Evolutionary conservation across 2,329 filamentous ascomycete genomes (phyloP).

Genomic region (Hysterium pulicare): DNA sequence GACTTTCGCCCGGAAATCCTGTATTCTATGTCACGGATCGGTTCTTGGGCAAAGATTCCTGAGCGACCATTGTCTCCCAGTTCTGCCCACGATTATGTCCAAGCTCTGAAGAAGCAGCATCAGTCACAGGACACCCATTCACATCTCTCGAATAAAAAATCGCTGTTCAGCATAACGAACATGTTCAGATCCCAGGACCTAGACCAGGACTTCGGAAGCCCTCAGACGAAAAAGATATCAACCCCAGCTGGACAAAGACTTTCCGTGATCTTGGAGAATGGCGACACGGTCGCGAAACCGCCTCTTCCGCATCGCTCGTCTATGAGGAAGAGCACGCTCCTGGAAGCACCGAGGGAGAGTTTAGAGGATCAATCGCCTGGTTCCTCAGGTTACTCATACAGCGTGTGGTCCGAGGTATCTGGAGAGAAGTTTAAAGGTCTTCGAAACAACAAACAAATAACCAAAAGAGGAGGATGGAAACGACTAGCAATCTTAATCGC

Average conservation of each 20-base stretch:
- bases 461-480: constrained; percentile 39
- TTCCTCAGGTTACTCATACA: constrained; percentile 30
- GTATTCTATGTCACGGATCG: too few species aligned
- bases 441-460: constrained; percentile 21
- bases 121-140: not conserved
- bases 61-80: not conserved
- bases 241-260: constrained; percentile 42
- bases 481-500: constrained; percentile 33
- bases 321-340: constrained; percentile 19
- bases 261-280: constrained; percentile 39
- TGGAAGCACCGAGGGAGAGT: constrained; percentile 30
- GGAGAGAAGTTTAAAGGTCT: constrained; percentile 29
- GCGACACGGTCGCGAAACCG: constrained; percentile 9
- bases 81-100: not conserved
- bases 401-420: constrained; percentile 33
- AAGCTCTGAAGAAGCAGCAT: not conserved
- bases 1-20: too few species aligned
- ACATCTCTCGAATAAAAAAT: not conserved
- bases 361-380: constrained; percentile 22
- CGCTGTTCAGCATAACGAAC: constrained; percentile 21
- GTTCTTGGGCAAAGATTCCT: not conserved
- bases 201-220: too few species aligned
- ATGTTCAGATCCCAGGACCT: constrained; percentile 4
- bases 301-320: constrained; percentile 16
- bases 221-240: constrained; percentile 40